These are phyloP conservation scores for Tetracladium marchalianum DNA, from an alignment of 495 filamentous ascomycete species.

Conservation along the genomic window DNA sequence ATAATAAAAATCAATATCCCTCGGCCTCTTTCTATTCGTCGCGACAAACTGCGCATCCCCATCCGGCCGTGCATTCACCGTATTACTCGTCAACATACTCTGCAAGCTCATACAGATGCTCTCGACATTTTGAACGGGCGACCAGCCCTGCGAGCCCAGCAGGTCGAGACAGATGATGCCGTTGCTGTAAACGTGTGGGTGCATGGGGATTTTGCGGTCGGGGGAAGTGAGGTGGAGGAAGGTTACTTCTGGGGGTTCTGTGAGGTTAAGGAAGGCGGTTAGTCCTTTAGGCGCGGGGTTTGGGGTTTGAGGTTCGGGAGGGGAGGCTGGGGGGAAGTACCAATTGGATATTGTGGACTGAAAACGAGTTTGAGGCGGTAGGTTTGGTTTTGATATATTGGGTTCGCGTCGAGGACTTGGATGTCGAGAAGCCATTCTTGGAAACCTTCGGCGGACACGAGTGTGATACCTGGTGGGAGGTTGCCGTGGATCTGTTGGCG, in stretches of 20 bases:
- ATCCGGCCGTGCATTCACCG: constrained; percentile 74
- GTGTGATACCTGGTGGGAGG: constrained; percentile 62
- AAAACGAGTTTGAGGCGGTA: constrained; percentile 88
- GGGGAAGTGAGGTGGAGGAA: constrained; percentile 51
- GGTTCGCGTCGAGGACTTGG: constrained; percentile 80
- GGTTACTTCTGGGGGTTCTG: constrained; percentile 87
- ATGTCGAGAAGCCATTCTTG: constrained; percentile 94
- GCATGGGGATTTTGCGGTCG: constrained; percentile 75
- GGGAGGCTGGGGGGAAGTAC: constrained; percentile 31
- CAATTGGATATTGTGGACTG: constrained; percentile 77
- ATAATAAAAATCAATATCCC: constrained; percentile 82
- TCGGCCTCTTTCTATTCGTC: constrained; percentile 62
- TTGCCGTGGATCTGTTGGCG: constrained; percentile 37
- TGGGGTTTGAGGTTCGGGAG: background rate
- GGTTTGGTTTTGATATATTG: constrained; percentile 69
- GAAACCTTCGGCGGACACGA: constrained; percentile 72
- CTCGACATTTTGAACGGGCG: constrained; percentile 92
- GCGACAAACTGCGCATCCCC: constrained; percentile 81
- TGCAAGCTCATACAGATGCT: constrained; percentile 96
- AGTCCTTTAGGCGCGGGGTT: background rate
- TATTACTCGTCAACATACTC: constrained; percentile 95
- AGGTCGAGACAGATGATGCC: constrained; percentile 97
- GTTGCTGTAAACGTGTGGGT: constrained; percentile 96
- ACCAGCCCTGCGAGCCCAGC: constrained; percentile 80
- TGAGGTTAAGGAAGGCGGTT: background rate